Conservation (phyloP, 495 filamentous ascomycete genomes). For the Trichoderma virens region DNA sequence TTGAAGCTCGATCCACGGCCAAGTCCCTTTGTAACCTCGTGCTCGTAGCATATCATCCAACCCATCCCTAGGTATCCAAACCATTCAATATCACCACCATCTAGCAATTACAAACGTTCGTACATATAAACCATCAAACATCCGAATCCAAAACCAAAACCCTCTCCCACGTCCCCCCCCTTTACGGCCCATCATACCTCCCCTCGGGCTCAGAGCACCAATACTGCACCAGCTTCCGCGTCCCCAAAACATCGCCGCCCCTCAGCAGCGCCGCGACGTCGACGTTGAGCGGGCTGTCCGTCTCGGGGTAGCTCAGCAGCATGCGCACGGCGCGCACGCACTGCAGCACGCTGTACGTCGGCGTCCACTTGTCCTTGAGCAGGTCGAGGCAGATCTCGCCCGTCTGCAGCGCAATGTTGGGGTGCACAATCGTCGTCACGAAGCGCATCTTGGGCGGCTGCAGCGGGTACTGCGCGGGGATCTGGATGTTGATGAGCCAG, state of each 20-base stretch:
- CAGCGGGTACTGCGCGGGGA: conserved; percentile 74
- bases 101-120: no score
- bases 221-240: conserved; percentile 73
- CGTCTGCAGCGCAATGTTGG: conserved; percentile 72
- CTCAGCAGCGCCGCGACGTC: conserved; percentile 76
- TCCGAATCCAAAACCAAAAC: background rate
- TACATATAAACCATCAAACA: background rate
- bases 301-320: conserved; percentile 66
- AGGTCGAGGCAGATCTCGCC: conserved; percentile 94
- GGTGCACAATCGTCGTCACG: conserved; percentile 72
- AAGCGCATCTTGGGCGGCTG: conserved; percentile 71
- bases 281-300: conserved; percentile 81
- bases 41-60: no score
- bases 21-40: background rate
- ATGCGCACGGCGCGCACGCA: conserved; percentile 72
- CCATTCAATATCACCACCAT: no score
- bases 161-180: conserved; percentile 1
- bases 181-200: conserved; percentile 36
- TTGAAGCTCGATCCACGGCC: background rate
- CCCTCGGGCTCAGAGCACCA: conserved; percentile 54
- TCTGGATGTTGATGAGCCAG: conserved; percentile 71
- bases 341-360: conserved; percentile 70
- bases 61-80: no score
- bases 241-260: conserved; percentile 66
- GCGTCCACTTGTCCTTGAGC: conserved; percentile 73